phyloP scores from a whole-genome alignment of 2,329 filamentous ascomycete species.

The Cladophialophora carrionii region DNA sequence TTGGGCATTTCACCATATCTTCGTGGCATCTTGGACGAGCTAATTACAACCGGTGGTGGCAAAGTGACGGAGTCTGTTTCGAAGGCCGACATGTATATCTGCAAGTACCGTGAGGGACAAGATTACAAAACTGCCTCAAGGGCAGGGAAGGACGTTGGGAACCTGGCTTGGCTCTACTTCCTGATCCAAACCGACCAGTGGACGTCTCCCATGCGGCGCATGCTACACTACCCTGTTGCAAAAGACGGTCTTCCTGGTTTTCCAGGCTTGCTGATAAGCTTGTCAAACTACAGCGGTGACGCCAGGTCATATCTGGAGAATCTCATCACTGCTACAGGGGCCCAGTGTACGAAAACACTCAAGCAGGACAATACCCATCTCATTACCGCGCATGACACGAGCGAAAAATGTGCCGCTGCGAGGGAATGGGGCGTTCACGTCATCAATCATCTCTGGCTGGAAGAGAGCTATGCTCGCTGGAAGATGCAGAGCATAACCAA shows the following conservation, averaged over 20 bases:
- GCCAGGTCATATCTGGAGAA: constrained; percentile 93
- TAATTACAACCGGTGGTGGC: constrained; percentile 75
- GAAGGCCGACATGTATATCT: constrained; percentile 80
- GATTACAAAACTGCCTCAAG: constrained; percentile 79
- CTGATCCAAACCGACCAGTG: constrained; percentile 86
- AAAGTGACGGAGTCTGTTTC: constrained; percentile 66
- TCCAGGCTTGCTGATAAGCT: constrained; percentile 72
- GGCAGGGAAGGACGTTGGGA: constrained; percentile 80
- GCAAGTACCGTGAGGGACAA: constrained; percentile 79
- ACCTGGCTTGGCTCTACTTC: constrained; percentile 90
- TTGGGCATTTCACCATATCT: constrained; percentile 71
- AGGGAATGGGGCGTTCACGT: constrained; percentile 89
- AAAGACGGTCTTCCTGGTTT: constrained; percentile 79
- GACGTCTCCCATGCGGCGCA: constrained; percentile 78
- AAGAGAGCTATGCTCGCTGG: constrained; percentile 94
- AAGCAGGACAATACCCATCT: constrained; percentile 94
- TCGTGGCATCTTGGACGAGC: constrained; percentile 66
- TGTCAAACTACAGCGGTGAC: constrained; percentile 96
- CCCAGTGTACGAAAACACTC: constrained; percentile 91
- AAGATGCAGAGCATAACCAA: constrained; percentile 72
- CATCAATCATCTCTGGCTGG: constrained; percentile 94
- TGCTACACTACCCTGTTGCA: constrained; percentile 89
- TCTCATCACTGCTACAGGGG: constrained; percentile 79
- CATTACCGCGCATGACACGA: constrained; percentile 83
- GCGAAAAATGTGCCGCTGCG: constrained; percentile 91